Evolutionary conservation across 768 basidiomycete species (phyloP), one percentile per base, ranked within the genome.

Genomic region (Cyathus striatus): DNA sequence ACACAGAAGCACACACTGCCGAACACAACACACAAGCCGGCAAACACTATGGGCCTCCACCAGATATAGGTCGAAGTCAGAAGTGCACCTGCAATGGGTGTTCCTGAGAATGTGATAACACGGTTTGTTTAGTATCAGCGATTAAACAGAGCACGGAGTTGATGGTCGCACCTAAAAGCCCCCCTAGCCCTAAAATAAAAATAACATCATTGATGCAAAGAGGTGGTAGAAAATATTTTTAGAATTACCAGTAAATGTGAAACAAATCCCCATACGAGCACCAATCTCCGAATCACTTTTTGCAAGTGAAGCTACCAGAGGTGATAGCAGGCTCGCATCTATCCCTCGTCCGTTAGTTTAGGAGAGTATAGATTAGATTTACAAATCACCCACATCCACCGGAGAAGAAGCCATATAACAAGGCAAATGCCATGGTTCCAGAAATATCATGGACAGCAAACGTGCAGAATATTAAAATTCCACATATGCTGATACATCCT

Each of bases 271-370:
- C 55, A 81, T 58, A 14, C 76, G 63, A 17, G 69, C 69, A 35
- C 81, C 81, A n/a, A 81, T 68, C 52, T 81, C 78, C 1, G 68
- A 61, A 24, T 73, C 58, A 21, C 68, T 65, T 14, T 53, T 56
- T 0, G 78, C 71, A 9, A 76, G 61, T 6, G 64, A 59, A 4
- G 65, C 60, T 9, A 79, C 51, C 53, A 75, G 61, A 1, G 77
- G 73, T 0, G 68, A 55, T 34, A 76, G 59, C 13, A 79, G 62
- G 30, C 65, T 69, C 5, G 62, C 59, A 49, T 66, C 70, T 70
- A 30, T 25, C 46, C 44, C n/a, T 9, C 7, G n/a, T 30, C 7
- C 7, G 7, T 30, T 30, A 30, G n/a, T 9, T 9, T 30, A 9
- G n/a, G 7, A 30, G 27, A n/a, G 27, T 30, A n/a, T 9, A 30